These are phyloP conservation scores for Umbelopsis sp. DNA, from an alignment of 192 early-diverging fungal genomes.

Conservation along the genomic window DNA sequence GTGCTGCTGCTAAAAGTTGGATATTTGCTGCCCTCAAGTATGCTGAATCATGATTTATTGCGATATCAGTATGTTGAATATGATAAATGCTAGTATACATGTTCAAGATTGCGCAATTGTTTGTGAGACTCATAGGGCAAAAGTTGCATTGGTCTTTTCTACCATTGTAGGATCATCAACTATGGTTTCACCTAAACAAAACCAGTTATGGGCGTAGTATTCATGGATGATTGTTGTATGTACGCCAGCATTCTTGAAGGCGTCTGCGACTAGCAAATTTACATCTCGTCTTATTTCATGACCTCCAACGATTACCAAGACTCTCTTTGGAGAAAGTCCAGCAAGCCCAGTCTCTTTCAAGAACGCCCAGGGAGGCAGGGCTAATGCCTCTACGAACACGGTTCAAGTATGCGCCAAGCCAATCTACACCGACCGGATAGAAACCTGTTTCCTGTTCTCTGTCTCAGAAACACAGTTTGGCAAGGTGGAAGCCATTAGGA, in stretches of 20 bases:
- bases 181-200: not conserved
- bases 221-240: not conserved
- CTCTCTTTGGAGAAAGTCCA: not conserved
- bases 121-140: not conserved
- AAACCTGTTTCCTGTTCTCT: not conserved
- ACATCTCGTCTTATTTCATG: not conserved
- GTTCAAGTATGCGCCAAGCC: not conserved
- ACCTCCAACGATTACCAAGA: constrained; percentile 1
- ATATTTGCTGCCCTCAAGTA: no score
- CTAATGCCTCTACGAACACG: not conserved
- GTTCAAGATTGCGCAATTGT: no score
- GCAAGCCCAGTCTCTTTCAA: not conserved
- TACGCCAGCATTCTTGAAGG: not conserved
- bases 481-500: not conserved
- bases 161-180: not conserved
- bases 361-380: not conserved
- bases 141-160: not conserved
- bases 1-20: no score
- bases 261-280: not conserved
- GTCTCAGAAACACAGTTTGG: not conserved
- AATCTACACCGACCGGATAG: not conserved
- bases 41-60: no score
- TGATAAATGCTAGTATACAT: no score
- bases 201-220: constrained; percentile 5
- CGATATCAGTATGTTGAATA: no score